Evolutionary conservation across 2,329 filamentous ascomycete genomes (phyloP), one percentile per base, ranked within the genome.

Genomic region (Fusarium newnesense): DNA sequence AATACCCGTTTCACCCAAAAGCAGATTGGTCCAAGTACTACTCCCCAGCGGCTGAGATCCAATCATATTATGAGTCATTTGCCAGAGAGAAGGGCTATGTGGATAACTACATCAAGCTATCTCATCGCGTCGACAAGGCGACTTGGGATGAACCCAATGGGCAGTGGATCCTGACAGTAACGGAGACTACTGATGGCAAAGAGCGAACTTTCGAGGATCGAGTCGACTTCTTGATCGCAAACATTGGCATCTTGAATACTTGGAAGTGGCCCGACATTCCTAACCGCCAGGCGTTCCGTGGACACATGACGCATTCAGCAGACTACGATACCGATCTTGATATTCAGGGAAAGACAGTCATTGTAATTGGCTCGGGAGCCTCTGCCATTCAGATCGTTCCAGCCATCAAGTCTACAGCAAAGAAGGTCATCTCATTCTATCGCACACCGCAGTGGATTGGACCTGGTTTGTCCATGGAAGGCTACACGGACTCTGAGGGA

Each of bases 351-450:
- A 89, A 88, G 75, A 83, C 80, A 0, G 84, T 89, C 9, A 86
- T 84, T 2, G 81, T 89, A 12, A 87, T 90, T 54, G 87, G 87
- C 13, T 89, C 87, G 52, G 87, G 87, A 5, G 83, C 87, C 24
- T 87, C 86, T 2, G 87, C 86, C 1, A 83, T 89, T 11, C 87
- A 89, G 67, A 81, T 89, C 26, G 75, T 88, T 8, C 84, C 87
- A 6, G 81, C 40, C 0, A 69, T 69, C 5, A 42, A 13, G 7
- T 11, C 34, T 2, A 63, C 70, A 26, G 82, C 83, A 37, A 81
- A 82, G 62, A 80, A 84, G 60, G 77, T 85, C 9, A 80, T 81
- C 54, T 82, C 83, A 52, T 83, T 83, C 60, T 76, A 86, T 32
- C 82, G 84, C 40, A 82, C 81, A 2, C 83, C 83, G 6, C 82